Percentiles rank a stretch among this genome's conserved stretches.
These are phyloP conservation scores for Dalbergia oliveri DNA, from an alignment of 306 rosid genomes.

Conservation along the genomic window DNA sequence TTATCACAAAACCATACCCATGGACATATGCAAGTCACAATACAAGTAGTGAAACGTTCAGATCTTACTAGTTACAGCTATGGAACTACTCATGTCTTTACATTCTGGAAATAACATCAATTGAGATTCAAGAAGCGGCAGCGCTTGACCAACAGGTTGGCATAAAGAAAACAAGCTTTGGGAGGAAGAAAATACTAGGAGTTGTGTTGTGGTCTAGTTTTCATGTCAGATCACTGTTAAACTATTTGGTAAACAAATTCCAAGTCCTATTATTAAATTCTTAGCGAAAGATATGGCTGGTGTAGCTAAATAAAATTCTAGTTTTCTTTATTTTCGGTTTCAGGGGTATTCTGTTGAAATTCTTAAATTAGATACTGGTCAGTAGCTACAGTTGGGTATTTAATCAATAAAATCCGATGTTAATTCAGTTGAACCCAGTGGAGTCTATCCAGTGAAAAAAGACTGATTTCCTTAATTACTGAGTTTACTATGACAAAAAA, in stretches of 20 bases:
- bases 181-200: conserved; percentile 2
- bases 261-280: background rate
- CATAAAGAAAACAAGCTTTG: conserved; percentile 27
- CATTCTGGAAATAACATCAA: conserved; percentile 23
- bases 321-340: conserved; percentile 14
- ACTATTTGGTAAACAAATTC: conserved; percentile 24
- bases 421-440: background rate
- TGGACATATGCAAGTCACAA: conserved; percentile 12
- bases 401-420: background rate
- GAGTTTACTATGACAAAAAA: background rate
- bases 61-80: conserved; percentile 19
- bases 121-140: conserved; percentile 21
- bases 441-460: conserved; percentile 8
- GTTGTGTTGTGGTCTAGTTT: background rate
- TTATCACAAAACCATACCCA: conserved; percentile 38
- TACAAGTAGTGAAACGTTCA: conserved; percentile 25
- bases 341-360: background rate
- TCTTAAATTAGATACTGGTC: conserved; percentile 12
- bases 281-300: background rate
- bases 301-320: background rate
- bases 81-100: background rate
- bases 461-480: background rate
- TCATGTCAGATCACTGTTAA: background rate
- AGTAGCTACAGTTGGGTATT: background rate
- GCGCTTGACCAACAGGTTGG: conserved; percentile 1